A percentile compares a stretch with the other conserved stretches of the same genome.
These are phyloP conservation scores for Taphrina communis DNA, from an alignment of 1,139 yeast genomes.

Conservation along the genomic window DNA sequence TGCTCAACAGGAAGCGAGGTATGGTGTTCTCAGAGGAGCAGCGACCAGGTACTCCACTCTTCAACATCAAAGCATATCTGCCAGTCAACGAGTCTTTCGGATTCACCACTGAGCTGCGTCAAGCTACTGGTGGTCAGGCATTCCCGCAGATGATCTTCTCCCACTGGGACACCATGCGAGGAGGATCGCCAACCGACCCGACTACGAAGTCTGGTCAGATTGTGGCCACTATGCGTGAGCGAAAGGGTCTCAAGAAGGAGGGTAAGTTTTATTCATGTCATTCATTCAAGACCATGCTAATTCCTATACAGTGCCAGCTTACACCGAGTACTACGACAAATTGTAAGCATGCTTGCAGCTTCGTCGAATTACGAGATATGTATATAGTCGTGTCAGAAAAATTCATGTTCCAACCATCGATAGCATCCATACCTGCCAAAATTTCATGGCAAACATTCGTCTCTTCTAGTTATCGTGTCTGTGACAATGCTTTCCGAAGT, in stretches of 20 bases:
- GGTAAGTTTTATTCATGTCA: background rate
- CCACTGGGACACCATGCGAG: slow-evolving; percentile 85
- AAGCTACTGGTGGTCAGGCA: slow-evolving; percentile 99
- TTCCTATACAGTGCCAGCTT: slow-evolving; percentile 75
- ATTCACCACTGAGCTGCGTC: slow-evolving; percentile 99
- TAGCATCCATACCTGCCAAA: background rate
- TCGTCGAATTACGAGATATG: slow-evolving; percentile 1
- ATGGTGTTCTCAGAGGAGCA: slow-evolving; percentile 98
- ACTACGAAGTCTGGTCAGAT: slow-evolving; percentile 93
- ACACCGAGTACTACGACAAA: slow-evolving; percentile 99
- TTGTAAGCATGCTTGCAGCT: slow-evolving; percentile 63
- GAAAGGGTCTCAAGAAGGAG: slow-evolving; percentile 94
- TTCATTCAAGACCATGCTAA: background rate
- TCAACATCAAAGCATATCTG: slow-evolving; percentile 98
- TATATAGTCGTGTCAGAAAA: slow-evolving; percentile 19
- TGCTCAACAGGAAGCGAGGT: slow-evolving; percentile 99
- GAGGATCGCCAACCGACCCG: slow-evolving; percentile 93
- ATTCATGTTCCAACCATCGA: slow-evolving; percentile 15
- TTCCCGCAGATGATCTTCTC: slow-evolving; percentile 99
- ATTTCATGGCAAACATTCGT: background rate
- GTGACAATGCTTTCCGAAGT: too few species aligned
- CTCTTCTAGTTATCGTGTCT: background rate
- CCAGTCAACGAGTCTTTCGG: slow-evolving; percentile 99
- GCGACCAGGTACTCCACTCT: slow-evolving; percentile 99
- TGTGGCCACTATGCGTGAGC: slow-evolving; percentile 88